Percentiles rank a stretch among this genome's conserved stretches.
Conservation (phyloP, 441 rosid species). For the Corymbia citriodora region DNA sequence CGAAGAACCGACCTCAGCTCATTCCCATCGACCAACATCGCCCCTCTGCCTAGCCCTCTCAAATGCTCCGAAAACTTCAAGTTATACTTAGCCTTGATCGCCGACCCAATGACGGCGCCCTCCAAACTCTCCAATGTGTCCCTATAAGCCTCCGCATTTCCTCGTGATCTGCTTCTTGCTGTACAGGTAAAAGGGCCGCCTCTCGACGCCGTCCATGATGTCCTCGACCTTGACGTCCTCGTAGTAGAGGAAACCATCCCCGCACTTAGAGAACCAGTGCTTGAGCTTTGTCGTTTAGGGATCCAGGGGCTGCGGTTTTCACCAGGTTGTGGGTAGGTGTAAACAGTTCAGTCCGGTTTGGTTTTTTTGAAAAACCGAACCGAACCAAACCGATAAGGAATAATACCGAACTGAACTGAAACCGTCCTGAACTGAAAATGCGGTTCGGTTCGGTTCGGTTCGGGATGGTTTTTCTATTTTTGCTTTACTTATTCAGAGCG, state of each 20-base stretch:
- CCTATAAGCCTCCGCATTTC: slow-evolving; percentile 69
- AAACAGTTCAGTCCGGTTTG: no score
- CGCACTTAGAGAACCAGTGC: slow-evolving; percentile 76
- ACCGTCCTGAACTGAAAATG: no score
- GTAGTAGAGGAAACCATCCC: slow-evolving; percentile 83
- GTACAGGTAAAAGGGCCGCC: slow-evolving; percentile 82
- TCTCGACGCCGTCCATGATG: no score
- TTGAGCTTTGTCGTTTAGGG: slow-evolving; percentile 12
- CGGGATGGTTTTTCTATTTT: no score
- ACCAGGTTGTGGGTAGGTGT: no score
- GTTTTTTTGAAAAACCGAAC: no score
- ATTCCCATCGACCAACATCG: slow-evolving; percentile 92
- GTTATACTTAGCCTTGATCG: slow-evolving; percentile 92
- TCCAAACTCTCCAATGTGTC: slow-evolving; percentile 69
- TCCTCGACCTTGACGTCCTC: slow-evolving; percentile 80
- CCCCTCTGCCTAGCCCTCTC: slow-evolving; percentile 87
- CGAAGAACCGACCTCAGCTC: slow-evolving; percentile 87
- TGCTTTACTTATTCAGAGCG: no score
- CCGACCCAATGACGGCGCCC: slow-evolving; percentile 71
- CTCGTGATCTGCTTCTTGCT: slow-evolving; percentile 88
- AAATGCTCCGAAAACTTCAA: slow-evolving; percentile 88
- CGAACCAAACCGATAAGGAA: no score
- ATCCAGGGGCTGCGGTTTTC: no score
- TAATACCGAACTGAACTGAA: no score
- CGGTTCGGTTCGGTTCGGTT: no score